phyloP scores from a whole-genome alignment of 176 grass and related monocot species.

The Phoenix roebelenii region DNA sequence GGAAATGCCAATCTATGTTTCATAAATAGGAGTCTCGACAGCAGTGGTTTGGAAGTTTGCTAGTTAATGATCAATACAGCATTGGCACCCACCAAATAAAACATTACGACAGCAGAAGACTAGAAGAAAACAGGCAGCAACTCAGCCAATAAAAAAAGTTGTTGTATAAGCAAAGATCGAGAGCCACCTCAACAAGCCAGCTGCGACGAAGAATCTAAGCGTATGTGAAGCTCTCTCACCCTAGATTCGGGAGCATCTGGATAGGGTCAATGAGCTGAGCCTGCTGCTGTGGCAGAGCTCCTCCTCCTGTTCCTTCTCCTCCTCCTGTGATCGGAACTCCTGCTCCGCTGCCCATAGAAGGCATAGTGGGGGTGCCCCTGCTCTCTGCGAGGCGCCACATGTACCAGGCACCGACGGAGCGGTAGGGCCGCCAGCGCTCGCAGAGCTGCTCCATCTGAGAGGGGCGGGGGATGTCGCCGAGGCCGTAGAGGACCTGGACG shows the following conservation, averaged over 20 bases:
- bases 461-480: conserved; percentile 37
- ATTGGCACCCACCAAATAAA: background rate
- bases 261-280: conserved; percentile 45
- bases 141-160: conserved; percentile 1
- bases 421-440: conserved; percentile 41
- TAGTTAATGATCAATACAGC: conserved; percentile 3
- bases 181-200: conserved; percentile 3
- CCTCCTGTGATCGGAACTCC: no score
- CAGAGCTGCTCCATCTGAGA: conserved; percentile 46
- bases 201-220: background rate
- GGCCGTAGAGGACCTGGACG: conserved; percentile 45
- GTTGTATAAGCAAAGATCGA: background rate
- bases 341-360: no score
- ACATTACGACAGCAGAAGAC: background rate
- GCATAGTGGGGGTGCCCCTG: conserved; percentile 23
- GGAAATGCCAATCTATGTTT: no score
- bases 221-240: conserved; percentile 18
- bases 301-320: no score
- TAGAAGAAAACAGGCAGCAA: conserved; percentile 1
- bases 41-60: background rate
- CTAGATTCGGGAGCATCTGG: conserved; percentile 59
- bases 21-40: no score
- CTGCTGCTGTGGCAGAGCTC: conserved; percentile 1
- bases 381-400: conserved; percentile 63
- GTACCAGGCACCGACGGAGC: conserved; percentile 61